phyloP scores from a whole-genome alignment of 169 alveolate genomes.

The Toxoplasma gondii region DNA sequence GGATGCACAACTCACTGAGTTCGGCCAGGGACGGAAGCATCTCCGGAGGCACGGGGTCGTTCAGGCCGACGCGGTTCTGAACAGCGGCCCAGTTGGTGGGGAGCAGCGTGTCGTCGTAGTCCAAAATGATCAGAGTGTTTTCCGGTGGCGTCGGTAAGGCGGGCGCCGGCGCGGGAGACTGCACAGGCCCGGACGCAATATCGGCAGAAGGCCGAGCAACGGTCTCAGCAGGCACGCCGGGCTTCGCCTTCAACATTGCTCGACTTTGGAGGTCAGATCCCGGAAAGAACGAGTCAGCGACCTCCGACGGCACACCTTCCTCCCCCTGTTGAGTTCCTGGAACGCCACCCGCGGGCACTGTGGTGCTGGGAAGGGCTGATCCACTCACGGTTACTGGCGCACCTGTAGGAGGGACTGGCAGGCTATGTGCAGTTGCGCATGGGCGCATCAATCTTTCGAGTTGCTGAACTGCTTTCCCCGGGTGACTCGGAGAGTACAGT shows the following conservation, averaged over 20 bases:
- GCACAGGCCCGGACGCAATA: background rate
- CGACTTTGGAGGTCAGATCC: background rate
- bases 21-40: constrained; percentile 74
- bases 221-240: background rate
- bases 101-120: constrained; percentile 87
- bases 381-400: background rate
- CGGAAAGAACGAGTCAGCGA: background rate
- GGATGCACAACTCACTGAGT: constrained; percentile 75
- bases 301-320: background rate
- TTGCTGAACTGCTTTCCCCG: background rate
- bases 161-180: background rate
- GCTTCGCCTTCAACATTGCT: background rate
- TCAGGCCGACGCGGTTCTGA: constrained; percentile 70
- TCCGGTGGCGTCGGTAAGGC: constrained; percentile 58
- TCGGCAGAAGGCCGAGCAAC: background rate
- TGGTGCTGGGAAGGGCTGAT: background rate
- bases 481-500: background rate
- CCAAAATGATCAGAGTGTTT: constrained; percentile 81
- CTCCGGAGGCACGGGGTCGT: constrained; percentile 71
- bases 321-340: background rate
- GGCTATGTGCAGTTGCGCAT: background rate
- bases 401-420: background rate
- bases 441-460: background rate
- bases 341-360: background rate
- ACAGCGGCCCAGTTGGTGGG: constrained; percentile 84